These are phyloP conservation scores for Naganishia kalamii DNA, from an alignment of 768 basidiomycete genomes.

Conservation along the genomic window DNA sequence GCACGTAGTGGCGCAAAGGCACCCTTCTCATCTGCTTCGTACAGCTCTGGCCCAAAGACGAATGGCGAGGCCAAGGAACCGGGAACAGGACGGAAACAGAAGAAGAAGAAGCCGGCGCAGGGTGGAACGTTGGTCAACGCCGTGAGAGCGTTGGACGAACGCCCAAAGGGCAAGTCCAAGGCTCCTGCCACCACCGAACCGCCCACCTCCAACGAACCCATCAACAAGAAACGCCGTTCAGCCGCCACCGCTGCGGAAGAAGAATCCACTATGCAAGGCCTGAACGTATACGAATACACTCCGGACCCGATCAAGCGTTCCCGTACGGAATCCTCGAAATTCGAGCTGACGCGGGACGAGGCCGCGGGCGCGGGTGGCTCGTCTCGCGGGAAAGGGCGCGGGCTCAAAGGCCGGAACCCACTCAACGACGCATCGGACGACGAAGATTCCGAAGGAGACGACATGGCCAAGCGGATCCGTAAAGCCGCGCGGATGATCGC, in stretches of 20 bases:
- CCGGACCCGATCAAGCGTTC: slow-evolving; percentile 11
- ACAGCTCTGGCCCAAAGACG: slow-evolving; percentile 7
- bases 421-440: slow-evolving; percentile 37
- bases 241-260: slow-evolving; percentile 1
- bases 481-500: slow-evolving; percentile 45
- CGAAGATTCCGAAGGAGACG: slow-evolving; percentile 45
- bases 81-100: slow-evolving; percentile 1
- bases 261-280: slow-evolving; percentile 13
- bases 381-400: slow-evolving; percentile 7
- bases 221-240: background rate
- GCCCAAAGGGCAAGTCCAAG: background rate
- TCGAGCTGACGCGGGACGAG: slow-evolving; percentile 28
- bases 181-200: too few relatives aligned
- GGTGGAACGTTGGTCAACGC: slow-evolving; percentile 1
- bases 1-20: slow-evolving; percentile 1
- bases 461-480: slow-evolving; percentile 42
- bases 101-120: slow-evolving; percentile 1
- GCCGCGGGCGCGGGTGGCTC: slow-evolving; percentile 15
- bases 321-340: slow-evolving; percentile 9
- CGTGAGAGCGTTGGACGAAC: background rate
- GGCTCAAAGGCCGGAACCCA: slow-evolving; percentile 6
- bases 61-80: background rate
- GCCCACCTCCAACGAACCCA: background rate
- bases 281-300: slow-evolving; percentile 20
- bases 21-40: slow-evolving; percentile 3